Conservation (phyloP, 805 yeast genomes). For the Candida manassasensis region DNA sequence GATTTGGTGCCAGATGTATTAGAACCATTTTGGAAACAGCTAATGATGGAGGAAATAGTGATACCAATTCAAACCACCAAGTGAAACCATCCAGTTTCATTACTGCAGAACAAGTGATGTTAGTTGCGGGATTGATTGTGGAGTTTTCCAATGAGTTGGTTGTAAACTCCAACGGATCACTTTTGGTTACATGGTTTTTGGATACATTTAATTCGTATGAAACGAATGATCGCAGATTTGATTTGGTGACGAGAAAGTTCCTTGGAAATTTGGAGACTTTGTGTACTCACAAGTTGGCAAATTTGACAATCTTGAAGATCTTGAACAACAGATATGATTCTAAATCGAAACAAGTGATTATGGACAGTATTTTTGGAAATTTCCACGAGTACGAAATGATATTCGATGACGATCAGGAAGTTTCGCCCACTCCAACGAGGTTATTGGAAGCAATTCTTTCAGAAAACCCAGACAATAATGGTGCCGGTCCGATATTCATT, state of each 20-base stretch:
- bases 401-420: constrained; percentile 12
- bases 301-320: constrained; percentile 74
- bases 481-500: constrained; percentile 53
- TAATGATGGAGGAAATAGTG: constrained; percentile 30
- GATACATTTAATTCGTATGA: constrained; percentile 53
- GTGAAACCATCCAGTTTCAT: constrained; percentile 10
- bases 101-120: constrained; percentile 60
- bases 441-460: constrained; percentile 55
- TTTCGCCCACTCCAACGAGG: constrained; percentile 34
- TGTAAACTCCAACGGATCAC: constrained; percentile 79
- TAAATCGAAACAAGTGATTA: constrained; percentile 54
- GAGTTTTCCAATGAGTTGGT: constrained; percentile 75
- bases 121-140: constrained; percentile 74
- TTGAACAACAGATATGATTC: constrained; percentile 64
- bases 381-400: constrained; percentile 22
- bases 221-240: constrained; percentile 51
- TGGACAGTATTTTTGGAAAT: constrained; percentile 63
- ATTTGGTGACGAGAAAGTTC: constrained; percentile 58
- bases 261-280: constrained; percentile 57
- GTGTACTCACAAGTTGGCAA: constrained; percentile 80
- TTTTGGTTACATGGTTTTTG: constrained; percentile 88
- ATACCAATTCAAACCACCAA: constrained; percentile 4
- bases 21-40: constrained; percentile 88
- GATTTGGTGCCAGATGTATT: constrained; percentile 94
- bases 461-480: constrained; percentile 55